Base-by-base conservation (phyloP, 305 asterid genomes). In the Fraxinus nigra region DNA sequence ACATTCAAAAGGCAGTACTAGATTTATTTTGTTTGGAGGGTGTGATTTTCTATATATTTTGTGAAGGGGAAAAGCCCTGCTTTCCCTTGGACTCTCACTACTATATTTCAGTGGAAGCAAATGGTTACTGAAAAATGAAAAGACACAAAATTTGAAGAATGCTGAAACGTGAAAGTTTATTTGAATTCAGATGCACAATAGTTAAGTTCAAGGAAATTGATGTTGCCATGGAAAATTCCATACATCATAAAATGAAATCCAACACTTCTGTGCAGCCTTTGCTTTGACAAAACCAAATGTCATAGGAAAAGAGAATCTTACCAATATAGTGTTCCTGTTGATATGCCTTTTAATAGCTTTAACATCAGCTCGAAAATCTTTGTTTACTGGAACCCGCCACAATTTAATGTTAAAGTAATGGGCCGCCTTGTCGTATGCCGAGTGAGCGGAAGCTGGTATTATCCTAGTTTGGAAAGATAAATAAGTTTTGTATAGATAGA, bases 351-450 rank as follows among this genome's bases (percentile, higher is more conserved):
- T 92, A 79, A 94, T 90, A 85, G 95, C 93, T 89, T 89, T 91
- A 79, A 88, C 93, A 88, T 94, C 96, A 81, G 98, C 99, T 86
- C 90, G 92, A 82, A 90, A 96, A 83, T 94, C 92, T 83, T 89
- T 89, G 82, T 87, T 92, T 77, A 94, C 98, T 13, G 98, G 95
- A 54, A 94, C 97, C 74, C 98, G 95, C 94, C 98, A 89, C 91
- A 96, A 81, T 85, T 93, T 96, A 90, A 96, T 94, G 82, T 92
- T 93, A 86, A 96, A 96, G 88, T 96, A 96, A 77, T 93, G 97
- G 56, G 97, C 97, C 85, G 99, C 99, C 88, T 96, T 96, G 92
- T 96, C 99, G 54, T 94, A 96, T 20, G 98, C 99, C 74, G 99
- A 96, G 90, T 96, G 99, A 75, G 99, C 99, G 76, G 99, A 94